Base-by-base conservation (phyloP, 208 protist species). In the Crithidia acanthocephali region DNA sequence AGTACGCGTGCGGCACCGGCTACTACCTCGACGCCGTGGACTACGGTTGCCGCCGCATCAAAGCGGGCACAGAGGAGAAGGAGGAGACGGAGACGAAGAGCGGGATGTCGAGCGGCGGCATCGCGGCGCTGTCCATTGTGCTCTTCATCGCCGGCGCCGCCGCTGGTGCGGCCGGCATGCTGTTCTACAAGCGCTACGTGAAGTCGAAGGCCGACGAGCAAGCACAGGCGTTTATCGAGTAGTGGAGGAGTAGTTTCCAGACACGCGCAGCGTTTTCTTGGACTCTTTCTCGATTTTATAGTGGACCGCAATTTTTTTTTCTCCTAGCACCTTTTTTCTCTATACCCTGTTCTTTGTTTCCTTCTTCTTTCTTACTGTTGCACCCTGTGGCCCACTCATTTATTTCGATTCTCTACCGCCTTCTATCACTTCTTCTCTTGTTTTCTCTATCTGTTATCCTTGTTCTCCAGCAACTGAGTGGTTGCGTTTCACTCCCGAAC, bases 1-100 rank as follows among this genome's bases (percentile, higher is more conserved):
- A 40, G 5, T 83, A 71, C 44, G 64, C 84, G 28, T 91, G 85
- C 53, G 80, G 64, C 28, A 35, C 32, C 16, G 88, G 75, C 22
- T 83, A 82, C 78, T 50, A 68, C 52, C 74, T 87, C 25, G 56
- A 70, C 51, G 72, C 67, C 16, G 51, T 64, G 15, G 67, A 78
- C 72, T 79, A 81, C 56, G 55, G 63, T 42, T 86, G 81, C 76
- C 44, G 68, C 55, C 60, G 55, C 57, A 80, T 60, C 28, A 63
- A 57, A 25, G 33, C 62, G 23, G 45, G 47, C 66, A 50, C 11
- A 5, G 50, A 25, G 7, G 42, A 61, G 2, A 28, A 61, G 1
- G 45, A 16, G 44, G 25, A 13, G 32, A 6, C 5, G 15, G 10
- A 40, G 59, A 13, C 68, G 23, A 30, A 55, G 25, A 30, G 25